Conservation (phyloP, 2,329 filamentous ascomycete genomes). For the Coniochaeta prunicola region DNA sequence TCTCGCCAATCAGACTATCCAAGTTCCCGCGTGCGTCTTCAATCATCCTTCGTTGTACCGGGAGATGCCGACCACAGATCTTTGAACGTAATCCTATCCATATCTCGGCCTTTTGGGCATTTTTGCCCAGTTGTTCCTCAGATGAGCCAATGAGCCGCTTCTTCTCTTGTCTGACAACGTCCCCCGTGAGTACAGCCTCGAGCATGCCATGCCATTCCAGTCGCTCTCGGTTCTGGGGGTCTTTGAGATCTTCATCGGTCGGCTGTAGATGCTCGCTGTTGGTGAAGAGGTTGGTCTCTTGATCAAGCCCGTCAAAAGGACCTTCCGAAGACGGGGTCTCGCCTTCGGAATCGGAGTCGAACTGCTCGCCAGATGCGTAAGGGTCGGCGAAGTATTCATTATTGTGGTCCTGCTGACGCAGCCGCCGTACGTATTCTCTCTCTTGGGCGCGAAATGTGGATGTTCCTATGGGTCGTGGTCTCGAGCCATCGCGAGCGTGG, state of each 20-base stretch:
- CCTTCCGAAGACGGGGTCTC: constrained; percentile 82
- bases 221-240: constrained; percentile 80
- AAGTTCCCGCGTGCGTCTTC: constrained; percentile 74
- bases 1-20: constrained; percentile 72
- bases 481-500: constrained; percentile 40
- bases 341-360: constrained; percentile 80
- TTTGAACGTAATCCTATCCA: constrained; percentile 86
- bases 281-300: constrained; percentile 89
- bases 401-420: constrained; percentile 61
- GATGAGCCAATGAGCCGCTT: constrained; percentile 80
- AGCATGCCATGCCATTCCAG: constrained; percentile 99
- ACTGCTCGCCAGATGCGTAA: constrained; percentile 56
- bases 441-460: constrained; percentile 68
- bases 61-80: constrained; percentile 73
- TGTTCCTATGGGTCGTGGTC: constrained; percentile 42
- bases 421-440: constrained; percentile 86
- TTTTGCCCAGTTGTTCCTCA: constrained; percentile 48
- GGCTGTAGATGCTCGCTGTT: constrained; percentile 84
- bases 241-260: constrained; percentile 80
- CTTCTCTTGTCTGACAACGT: constrained; percentile 97
- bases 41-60: constrained; percentile 78
- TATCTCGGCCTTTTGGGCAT: constrained; percentile 69
- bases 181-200: constrained; percentile 87
- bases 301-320: constrained; percentile 81
- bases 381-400: constrained; percentile 66